Evolutionary conservation across 805 yeast species (phyloP).

Genomic region (Monosporozyma servazzii): DNA sequence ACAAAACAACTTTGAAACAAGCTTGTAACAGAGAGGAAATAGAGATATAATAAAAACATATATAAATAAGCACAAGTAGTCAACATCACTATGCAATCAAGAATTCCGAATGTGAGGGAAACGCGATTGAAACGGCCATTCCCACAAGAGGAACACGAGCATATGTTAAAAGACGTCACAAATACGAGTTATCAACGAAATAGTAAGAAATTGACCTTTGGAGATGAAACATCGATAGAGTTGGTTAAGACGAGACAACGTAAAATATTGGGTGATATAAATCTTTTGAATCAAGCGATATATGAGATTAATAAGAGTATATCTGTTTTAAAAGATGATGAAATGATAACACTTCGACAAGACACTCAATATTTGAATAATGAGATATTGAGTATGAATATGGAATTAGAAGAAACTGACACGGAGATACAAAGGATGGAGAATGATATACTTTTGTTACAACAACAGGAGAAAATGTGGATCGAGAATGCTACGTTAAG

Average conservation of each 20-base stretch:
- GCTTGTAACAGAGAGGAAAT: neutral
- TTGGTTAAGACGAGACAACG: conserved; percentile 27
- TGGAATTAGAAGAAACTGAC: neutral
- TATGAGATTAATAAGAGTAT: conserved; percentile 19
- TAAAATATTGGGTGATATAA: conserved; percentile 24
- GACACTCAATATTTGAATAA: neutral
- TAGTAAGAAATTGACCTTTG: conserved; percentile 12
- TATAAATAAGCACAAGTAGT: neutral
- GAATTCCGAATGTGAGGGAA: neutral
- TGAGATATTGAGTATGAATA: neutral
- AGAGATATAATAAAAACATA: conserved; percentile 1
- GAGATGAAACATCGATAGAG: conserved; percentile 26
- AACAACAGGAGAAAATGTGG: conserved; percentile 14
- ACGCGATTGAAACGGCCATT: neutral
- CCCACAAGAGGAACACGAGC: neutral
- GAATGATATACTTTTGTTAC: conserved; percentile 2
- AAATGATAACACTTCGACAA: neutral
- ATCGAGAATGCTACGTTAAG: conserved; percentile 15
- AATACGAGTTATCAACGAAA: conserved; percentile 1
- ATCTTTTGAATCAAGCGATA: conserved; percentile 21
- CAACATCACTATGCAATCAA: neutral
- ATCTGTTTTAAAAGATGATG: neutral
- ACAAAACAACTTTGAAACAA: conserved; percentile 4
- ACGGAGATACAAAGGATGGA: neutral
- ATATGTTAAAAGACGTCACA: conserved; percentile 6